Evolutionary conservation across 2,329 filamentous ascomycete species (phyloP).

Genomic region (Neopestalotiopsis sp.): DNA sequence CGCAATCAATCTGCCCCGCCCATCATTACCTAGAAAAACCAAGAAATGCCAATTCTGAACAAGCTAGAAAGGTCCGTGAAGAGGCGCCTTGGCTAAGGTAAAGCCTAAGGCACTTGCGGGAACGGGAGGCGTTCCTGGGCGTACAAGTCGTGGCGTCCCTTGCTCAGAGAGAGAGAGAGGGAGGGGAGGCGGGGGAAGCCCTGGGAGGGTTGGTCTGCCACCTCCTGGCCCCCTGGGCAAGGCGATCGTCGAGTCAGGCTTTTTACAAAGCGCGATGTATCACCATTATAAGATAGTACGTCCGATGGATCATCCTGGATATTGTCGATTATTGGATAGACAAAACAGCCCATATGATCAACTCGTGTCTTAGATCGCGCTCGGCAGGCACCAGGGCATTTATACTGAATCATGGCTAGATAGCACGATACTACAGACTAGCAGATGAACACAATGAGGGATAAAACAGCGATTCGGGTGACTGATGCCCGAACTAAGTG

Average conservation of each 20-base stretch:
- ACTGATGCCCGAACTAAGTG: neutral
- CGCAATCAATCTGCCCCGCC: too few species aligned
- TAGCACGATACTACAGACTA: neutral
- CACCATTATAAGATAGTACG: neutral
- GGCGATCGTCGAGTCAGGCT: neutral
- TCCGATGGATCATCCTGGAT: neutral
- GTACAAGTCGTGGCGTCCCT: neutral
- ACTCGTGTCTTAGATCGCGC: neutral
- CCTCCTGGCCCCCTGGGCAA: neutral
- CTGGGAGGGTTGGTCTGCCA: neutral
- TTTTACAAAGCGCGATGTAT: neutral
- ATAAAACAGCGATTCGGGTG: neutral
- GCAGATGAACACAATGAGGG: neutral
- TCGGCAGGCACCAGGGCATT: neutral
- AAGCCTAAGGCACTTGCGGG: neutral
- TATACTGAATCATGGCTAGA: neutral
- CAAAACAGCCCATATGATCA: neutral
- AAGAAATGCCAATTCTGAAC: neutral
- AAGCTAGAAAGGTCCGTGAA: neutral
- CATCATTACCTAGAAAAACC: neutral
- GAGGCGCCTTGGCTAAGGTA: neutral
- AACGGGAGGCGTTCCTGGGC: constrained; percentile 1
- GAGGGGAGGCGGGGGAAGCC: neutral
- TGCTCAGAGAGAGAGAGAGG: neutral
- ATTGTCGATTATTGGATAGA: neutral